Percentiles rank a stretch among this genome's conserved stretches.
phyloP scores from a whole-genome alignment of 768 basidiomycete genomes.

The Agaricus subrufescens region DNA sequence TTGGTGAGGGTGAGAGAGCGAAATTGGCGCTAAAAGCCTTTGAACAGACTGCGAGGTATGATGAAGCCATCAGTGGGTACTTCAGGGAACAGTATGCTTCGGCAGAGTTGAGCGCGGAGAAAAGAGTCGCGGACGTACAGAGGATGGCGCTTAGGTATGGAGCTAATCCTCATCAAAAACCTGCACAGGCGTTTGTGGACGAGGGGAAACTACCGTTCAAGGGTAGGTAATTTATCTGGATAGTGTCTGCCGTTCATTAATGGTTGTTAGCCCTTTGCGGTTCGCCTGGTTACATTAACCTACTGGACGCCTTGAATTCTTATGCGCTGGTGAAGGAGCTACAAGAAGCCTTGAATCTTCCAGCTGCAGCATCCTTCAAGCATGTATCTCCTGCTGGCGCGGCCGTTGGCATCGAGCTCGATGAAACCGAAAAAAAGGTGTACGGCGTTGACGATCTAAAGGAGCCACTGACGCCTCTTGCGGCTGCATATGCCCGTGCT shows the following conservation, averaged over 20 bases:
- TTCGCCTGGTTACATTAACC: conserved; percentile 97
- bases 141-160: conserved; percentile 88
- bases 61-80: conserved; percentile 93
- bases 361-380: conserved; percentile 98
- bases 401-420: conserved; percentile 83
- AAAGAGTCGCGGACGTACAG: conserved; percentile 69
- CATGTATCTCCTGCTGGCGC: conserved; percentile 98
- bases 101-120: conserved; percentile 59
- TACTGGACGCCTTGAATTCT: conserved; percentile 95
- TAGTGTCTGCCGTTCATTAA: conserved; percentile 1
- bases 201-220: conserved; percentile 91
- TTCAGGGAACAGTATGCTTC: conserved; percentile 95
- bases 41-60: conserved; percentile 92
- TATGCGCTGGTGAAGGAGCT: conserved; percentile 95
- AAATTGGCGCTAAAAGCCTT: conserved; percentile 95
- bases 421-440: conserved; percentile 84
- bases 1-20: conserved; percentile 65
- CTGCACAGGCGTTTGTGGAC: conserved; percentile 92
- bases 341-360: conserved; percentile 78
- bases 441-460: conserved; percentile 97
- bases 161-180: conserved; percentile 98
- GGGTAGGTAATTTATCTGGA: conserved; percentile 39
- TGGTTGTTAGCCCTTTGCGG: conserved; percentile 72
- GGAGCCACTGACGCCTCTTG: conserved; percentile 82
- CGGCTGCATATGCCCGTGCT: conserved; percentile 92